Evolutionary conservation across 148 eudicot species (phyloP).

Genomic region (Talinum fruticosum): DNA sequence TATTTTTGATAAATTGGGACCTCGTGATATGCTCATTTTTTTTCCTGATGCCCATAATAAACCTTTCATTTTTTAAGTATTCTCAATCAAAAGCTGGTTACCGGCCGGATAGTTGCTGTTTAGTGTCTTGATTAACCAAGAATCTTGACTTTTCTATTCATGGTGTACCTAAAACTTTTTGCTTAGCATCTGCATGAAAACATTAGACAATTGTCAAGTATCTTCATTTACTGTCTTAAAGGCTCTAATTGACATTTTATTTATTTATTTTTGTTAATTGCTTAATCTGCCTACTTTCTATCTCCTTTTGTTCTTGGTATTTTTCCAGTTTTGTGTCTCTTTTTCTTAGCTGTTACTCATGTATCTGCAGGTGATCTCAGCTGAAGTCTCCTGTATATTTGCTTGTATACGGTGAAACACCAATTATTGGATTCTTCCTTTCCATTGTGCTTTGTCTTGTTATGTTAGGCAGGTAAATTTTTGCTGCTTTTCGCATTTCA

Average conservation of each 20-base stretch:
- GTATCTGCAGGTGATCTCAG: neutral
- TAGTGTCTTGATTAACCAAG: neutral
- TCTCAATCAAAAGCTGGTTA: neutral
- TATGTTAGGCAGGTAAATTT: too few relatives aligned
- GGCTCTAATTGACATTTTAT: neutral
- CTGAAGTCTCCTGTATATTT: neutral
- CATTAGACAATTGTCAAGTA: neutral
- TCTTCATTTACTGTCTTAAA: neutral
- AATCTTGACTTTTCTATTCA: slow-evolving; percentile 10
- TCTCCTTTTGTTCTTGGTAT: neutral
- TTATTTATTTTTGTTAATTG: neutral
- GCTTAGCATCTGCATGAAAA: slow-evolving; percentile 2
- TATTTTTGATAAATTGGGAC: slow-evolving; percentile 17
- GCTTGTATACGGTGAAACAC: neutral
- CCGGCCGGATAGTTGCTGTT: slow-evolving; percentile 6
- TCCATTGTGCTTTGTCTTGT: neutral
- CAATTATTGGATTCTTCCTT: neutral
- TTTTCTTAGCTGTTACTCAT: neutral
- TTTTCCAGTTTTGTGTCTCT: neutral
- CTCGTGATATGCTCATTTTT: neutral
- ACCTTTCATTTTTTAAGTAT: slow-evolving; percentile 7
- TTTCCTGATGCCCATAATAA: neutral
- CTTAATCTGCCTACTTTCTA: neutral
- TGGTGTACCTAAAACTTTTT: slow-evolving; percentile 5
- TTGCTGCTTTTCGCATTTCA: neutral